A percentile compares a stretch with the other conserved stretches of the same genome.
Conservation (phyloP, 2,329 filamentous ascomycete species). For the Cladosporium sp. region DNA sequence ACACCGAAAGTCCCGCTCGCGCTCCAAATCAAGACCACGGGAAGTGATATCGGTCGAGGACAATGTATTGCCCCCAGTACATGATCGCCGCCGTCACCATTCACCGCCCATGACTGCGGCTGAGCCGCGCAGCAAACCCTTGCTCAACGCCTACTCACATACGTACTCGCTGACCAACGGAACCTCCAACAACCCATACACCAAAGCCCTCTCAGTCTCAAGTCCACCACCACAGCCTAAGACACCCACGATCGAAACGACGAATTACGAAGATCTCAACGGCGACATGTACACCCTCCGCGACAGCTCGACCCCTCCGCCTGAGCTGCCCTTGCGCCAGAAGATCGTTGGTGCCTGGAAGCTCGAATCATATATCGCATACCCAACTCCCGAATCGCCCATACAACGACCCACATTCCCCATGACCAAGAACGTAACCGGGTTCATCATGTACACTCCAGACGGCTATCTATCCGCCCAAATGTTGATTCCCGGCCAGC, state of each 20-base stretch:
- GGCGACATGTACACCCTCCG: constrained; percentile 37
- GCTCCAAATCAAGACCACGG: constrained; percentile 32
- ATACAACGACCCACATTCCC: constrained; percentile 39
- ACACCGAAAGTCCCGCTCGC: constrained; percentile 35
- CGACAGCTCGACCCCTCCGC: constrained; percentile 32
- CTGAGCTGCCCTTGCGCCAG: constrained; percentile 32
- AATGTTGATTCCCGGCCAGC: constrained; percentile 40
- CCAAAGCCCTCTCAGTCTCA: constrained; percentile 13
- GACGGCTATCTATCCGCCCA: constrained; percentile 43
- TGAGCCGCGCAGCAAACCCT: constrained; percentile 18
- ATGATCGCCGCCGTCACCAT: constrained; percentile 25
- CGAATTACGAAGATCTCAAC: constrained; percentile 37
- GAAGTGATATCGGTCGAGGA: constrained; percentile 26
- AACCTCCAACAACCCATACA: constrained; percentile 20
- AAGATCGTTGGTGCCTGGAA: constrained; percentile 40
- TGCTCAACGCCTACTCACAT: constrained; percentile 9
- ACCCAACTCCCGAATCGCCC: constrained; percentile 38
- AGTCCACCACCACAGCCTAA: constrained; percentile 17
- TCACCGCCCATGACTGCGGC: constrained; percentile 24
- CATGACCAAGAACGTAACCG: constrained; percentile 40
- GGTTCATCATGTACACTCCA: constrained; percentile 42
- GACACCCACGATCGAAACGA: constrained; percentile 9
- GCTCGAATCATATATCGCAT: constrained; percentile 41
- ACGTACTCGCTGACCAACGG: constrained; percentile 15
- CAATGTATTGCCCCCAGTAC: constrained; percentile 25